Evolutionary conservation across 1,284 basidiomycete species (phyloP).

Genomic region (Inonotus obliquus): DNA sequence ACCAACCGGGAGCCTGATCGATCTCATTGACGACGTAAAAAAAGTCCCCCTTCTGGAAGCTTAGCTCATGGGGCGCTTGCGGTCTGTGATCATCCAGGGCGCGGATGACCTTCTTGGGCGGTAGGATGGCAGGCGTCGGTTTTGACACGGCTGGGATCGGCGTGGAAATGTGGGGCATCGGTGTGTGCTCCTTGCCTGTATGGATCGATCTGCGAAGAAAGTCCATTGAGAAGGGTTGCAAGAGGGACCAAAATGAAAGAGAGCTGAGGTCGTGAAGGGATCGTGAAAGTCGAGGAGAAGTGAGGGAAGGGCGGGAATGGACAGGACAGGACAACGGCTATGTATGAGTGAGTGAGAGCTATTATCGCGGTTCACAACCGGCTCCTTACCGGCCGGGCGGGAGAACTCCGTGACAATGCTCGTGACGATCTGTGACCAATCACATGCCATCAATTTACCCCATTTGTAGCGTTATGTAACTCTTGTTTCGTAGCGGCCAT

Average conservation of each 20-base stretch:
- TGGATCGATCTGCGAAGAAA: slow-evolving; percentile 82
- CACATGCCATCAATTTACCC: neutral
- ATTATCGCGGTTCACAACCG: slow-evolving; percentile 5
- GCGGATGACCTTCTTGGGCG: slow-evolving; percentile 94
- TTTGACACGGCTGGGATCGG: slow-evolving; percentile 63
- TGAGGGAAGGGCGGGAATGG: slow-evolving; percentile 20
- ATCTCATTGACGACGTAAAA: slow-evolving; percentile 90
- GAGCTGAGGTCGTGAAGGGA: slow-evolving; percentile 21
- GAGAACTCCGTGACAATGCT: neutral
- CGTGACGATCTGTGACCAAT: neutral
- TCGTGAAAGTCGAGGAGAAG: slow-evolving; percentile 16
- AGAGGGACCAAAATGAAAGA: slow-evolving; percentile 16
- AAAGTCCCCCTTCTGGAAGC: slow-evolving; percentile 94
- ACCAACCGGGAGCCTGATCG: slow-evolving; percentile 57
- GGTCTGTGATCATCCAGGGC: slow-evolving; percentile 72
- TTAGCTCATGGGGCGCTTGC: slow-evolving; percentile 80
- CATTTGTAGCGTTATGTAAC: neutral
- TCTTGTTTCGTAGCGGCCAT: neutral
- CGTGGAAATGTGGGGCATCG: slow-evolving; percentile 61
- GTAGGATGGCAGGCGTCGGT: slow-evolving; percentile 64
- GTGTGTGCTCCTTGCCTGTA: slow-evolving; percentile 44
- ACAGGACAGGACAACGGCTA: neutral
- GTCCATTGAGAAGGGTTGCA: slow-evolving; percentile 56
- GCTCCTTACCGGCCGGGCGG: neutral
- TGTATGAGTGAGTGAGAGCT: neutral